phyloP scores from a whole-genome alignment of 805 yeast species.

The Priceomyces fermenticarens region DNA sequence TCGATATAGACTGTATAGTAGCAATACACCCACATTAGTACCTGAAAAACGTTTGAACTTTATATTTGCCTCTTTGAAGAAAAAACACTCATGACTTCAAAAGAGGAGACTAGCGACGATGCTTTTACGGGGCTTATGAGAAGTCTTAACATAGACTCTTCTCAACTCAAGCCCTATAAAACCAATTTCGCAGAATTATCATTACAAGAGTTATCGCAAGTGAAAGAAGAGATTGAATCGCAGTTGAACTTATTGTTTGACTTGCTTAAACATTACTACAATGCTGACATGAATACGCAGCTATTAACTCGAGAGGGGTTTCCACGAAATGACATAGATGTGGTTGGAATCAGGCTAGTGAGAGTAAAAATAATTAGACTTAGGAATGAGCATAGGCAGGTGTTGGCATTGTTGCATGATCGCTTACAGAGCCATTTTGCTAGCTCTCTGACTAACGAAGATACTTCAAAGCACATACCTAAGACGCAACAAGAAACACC shows the following conservation, averaged over 20 bases:
- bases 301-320: conserved; percentile 73
- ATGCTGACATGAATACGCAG: conserved; percentile 61
- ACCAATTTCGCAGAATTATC: conserved; percentile 12
- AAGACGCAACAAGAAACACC: neutral
- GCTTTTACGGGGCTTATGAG: conserved; percentile 26
- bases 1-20: conserved; percentile 3
- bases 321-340: conserved; percentile 82
- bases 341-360: conserved; percentile 57
- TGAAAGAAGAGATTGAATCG: conserved; percentile 19
- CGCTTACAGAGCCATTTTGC: conserved; percentile 40
- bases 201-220: conserved; percentile 8
- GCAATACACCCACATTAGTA: neutral
- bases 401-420: conserved; percentile 46
- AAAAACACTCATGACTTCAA: conserved; percentile 10
- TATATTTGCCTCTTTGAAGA: neutral
- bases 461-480: neutral
- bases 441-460: neutral
- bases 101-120: conserved; percentile 12
- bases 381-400: conserved; percentile 61
- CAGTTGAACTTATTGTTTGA: conserved; percentile 35
- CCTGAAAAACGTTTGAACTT: neutral
- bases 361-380: conserved; percentile 65
- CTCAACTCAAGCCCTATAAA: conserved; percentile 18
- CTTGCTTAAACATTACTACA: conserved; percentile 39
- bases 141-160: conserved; percentile 22